Percentiles rank a stretch among this genome's conserved stretches.
These are phyloP conservation scores for Mycogone perniciosa DNA, from an alignment of 2,329 filamentous ascomycete genomes.

Conservation along the genomic window DNA sequence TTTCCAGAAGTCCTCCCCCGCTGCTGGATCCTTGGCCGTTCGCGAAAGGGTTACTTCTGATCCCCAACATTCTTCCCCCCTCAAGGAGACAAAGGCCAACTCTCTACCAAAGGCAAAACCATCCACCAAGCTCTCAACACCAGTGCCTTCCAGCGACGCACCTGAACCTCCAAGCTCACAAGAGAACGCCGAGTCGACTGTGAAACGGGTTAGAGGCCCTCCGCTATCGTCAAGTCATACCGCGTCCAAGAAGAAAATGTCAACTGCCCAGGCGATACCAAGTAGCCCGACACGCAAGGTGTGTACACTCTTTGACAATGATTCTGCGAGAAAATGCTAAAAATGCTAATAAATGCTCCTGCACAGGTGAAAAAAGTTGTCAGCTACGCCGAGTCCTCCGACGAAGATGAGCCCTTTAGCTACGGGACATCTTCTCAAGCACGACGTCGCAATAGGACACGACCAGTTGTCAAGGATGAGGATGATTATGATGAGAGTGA, in stretches of 20 bases:
- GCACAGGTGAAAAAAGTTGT: slow-evolving; percentile 49
- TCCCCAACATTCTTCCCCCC: slow-evolving; percentile 27
- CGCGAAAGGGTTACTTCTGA: slow-evolving; percentile 28
- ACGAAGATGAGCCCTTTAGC: slow-evolving; percentile 67
- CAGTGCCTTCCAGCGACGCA: slow-evolving; percentile 74
- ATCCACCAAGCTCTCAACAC: slow-evolving; percentile 48
- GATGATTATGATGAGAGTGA: slow-evolving; percentile 64
- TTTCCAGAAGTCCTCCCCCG: slow-evolving; percentile 37
- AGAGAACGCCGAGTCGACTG: slow-evolving; percentile 49
- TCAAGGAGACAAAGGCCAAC: slow-evolving; percentile 39
- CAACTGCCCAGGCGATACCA: slow-evolving; percentile 31
- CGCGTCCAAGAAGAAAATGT: background rate
- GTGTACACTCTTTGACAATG: slow-evolving; percentile 15
- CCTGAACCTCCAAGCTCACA: slow-evolving; percentile 62
- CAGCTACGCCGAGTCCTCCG: slow-evolving; percentile 81
- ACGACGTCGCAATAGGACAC: slow-evolving; percentile 39
- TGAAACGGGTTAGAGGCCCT: background rate
- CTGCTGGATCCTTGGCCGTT: slow-evolving; percentile 26
- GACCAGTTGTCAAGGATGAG: slow-evolving; percentile 58
- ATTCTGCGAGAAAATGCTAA: background rate
- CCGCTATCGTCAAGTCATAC: background rate
- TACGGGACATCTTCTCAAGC: slow-evolving; percentile 33
- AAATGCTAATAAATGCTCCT: background rate
- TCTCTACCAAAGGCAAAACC: slow-evolving; percentile 39
- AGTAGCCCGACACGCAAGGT: slow-evolving; percentile 81